Base-by-base conservation (phyloP, 2,329 filamentous ascomycete species). In the Neofusicoccum ribis region DNA sequence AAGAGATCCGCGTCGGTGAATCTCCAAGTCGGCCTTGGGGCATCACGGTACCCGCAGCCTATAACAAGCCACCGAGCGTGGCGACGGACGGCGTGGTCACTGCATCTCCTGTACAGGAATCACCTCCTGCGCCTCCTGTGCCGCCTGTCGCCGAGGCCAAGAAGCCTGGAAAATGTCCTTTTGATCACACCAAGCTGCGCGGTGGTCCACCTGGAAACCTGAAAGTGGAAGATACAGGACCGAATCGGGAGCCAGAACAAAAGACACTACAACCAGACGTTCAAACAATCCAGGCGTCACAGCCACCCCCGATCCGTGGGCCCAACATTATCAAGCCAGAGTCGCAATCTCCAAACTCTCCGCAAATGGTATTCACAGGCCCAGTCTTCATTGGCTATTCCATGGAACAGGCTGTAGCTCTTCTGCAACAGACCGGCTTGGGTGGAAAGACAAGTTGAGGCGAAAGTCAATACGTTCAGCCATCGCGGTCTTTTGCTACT, bases 1-100 rank as follows among this genome's bases (percentile, higher is more conserved):
- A 94, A 73, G 94, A 97, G 71, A 87, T 98, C 9, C 86, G 94
- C n/a, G 88, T 98, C 23, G 94, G 94, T 49, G 94, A 98, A 78
- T 96, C 92, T 14, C 94, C 94, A 5, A 96, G 91, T 76, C 85
- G 94, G 50, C 94, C 94, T 14, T 97, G 93, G 93, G 93, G 93
- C 5, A 96, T 97, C 61, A 87, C 88, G 5, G 89, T 97, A 0
- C 93, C 93, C 2, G 77, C 77, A n/a, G 78, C 79, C 66, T 83
- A 81, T 65, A 74, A 78, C 5, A 76, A 79, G n/a, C 72, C 74
- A 9, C 72, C 72, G 14, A 78, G 75, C 47, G 76, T 72, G 0
- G 74, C 72, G 2, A 81, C 79, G 5, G 76, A 77, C 15, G 78
- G 73, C 68, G 76, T 71, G 44, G 75, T 79, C 5, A 81, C 79